A percentile compares a stretch with the other conserved stretches of the same genome.
These are phyloP conservation scores for Hura crepitans DNA, from an alignment of 441 rosid genomes.

Conservation along the genomic window DNA sequence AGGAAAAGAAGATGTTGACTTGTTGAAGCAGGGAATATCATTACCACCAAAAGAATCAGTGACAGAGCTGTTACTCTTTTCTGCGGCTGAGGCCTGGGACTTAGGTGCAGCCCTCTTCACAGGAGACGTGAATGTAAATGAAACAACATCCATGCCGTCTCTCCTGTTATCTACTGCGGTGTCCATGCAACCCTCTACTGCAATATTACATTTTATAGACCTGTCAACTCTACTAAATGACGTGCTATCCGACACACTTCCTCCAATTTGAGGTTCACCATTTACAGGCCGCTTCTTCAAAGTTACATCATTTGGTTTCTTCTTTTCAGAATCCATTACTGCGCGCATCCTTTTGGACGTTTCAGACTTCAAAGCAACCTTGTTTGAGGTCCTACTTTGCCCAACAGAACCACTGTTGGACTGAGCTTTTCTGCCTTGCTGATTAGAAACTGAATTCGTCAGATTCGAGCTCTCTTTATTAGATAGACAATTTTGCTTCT, in stretches of 20 bases:
- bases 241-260: constrained; percentile 30
- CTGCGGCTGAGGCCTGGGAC: constrained; percentile 24
- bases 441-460: constrained; percentile 36
- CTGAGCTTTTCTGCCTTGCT: constrained; percentile 35
- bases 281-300: constrained; percentile 37
- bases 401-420: constrained; percentile 31
- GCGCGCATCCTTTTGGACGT: constrained; percentile 36
- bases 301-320: constrained; percentile 38
- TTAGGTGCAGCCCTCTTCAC: constrained; percentile 38
- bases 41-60: constrained; percentile 27
- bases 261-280: constrained; percentile 29
- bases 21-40: constrained; percentile 24
- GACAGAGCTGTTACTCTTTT: constrained; percentile 26
- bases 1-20: constrained; percentile 30
- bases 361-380: constrained; percentile 40
- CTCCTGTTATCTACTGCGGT: constrained; percentile 32
- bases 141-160: constrained; percentile 69
- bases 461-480: constrained; percentile 33
- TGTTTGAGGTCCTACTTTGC: constrained; percentile 39
- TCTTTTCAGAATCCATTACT: constrained; percentile 30
- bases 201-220: constrained; percentile 40
- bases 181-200: constrained; percentile 34
- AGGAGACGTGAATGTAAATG: constrained; percentile 89
- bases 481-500: constrained; percentile 54
- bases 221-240: constrained; percentile 36